Evolutionary conservation across 805 yeast species (phyloP), one percentile per base, ranked within the genome.

Genomic region (Zygosaccharomyces lentus): DNA sequence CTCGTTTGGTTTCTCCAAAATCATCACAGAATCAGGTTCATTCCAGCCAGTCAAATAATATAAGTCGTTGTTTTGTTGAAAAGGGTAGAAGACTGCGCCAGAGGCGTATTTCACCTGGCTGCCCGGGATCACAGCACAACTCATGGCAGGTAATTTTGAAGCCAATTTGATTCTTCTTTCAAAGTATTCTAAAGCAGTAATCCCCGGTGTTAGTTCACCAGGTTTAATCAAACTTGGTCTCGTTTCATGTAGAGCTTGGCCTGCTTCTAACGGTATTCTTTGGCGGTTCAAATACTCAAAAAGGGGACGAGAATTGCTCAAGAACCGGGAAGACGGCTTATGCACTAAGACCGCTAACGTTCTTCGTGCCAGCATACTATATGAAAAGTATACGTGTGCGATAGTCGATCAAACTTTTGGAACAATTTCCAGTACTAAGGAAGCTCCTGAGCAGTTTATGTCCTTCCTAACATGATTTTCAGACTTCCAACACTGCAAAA

Each of bases 11-110:
- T 81, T 82, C 54, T 85, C 95, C 37, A 87, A 65, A 8, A 83
- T 63, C 51, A 79, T 77, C 50, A 82, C 76, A 0, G 95, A 79
- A 53, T 86, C 83, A 2, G 97, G 96, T 60, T 90, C 97, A 50
- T 86, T 76, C 87, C 95, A 89, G 2, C 98, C 98, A 1, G 95
- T 84, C 49, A 91, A 66, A 63, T 91, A 91, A 66, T 70, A 90
- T 16, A 93, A 71, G 61, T 93, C 89, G 44, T 86, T 91, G 61
- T 90, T 84, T 67, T 93, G 99, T 60, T 91, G 95, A 61, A 93
- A 93, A 31, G 85, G 84, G 61, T 90, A 82, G 58, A 93, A 93
- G 1, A 91, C 98, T 8, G 91, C 79, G 0, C 96, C 96, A 0
- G 96, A 82, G 8, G 96, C 87, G 65, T 72, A 88, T 61, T 87